Conservation (phyloP, 345 rosid species). For the Sonneratia alba region DNA sequence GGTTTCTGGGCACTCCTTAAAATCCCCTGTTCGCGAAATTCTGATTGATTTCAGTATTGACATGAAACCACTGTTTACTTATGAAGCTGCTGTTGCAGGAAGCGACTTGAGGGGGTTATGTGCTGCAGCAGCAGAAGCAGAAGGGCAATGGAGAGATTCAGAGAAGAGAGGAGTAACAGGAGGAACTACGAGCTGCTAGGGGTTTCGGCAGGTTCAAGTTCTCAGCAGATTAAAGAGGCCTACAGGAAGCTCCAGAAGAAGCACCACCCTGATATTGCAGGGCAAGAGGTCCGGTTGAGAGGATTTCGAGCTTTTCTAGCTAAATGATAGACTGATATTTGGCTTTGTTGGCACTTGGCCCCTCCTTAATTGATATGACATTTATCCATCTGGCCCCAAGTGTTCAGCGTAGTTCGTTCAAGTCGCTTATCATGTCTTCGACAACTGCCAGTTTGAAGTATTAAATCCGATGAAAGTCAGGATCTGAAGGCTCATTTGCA, state of each 20-base stretch:
- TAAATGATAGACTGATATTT: neutral
- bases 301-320: neutral
- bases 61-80: neutral
- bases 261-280: conserved; percentile 55
- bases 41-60: neutral
- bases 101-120: conserved; percentile 16
- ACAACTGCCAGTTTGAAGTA: neutral
- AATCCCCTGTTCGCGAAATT: neutral
- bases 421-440: neutral
- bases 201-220: conserved; percentile 33
- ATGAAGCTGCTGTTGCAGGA: conserved; percentile 5
- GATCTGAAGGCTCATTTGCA: neutral
- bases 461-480: neutral
- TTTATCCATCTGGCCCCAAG: neutral
- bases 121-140: conserved; percentile 16
- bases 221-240: conserved; percentile 38
- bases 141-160: conserved; percentile 14
- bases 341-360: neutral
- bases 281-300: conserved; percentile 29
- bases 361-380: too few relatives aligned
- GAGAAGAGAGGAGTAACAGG: conserved; percentile 28
- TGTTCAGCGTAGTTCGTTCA: neutral
- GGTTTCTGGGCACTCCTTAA: neutral
- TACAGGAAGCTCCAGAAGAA: conserved; percentile 60
- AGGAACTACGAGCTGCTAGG: conserved; percentile 50